Evolutionary conservation across 257 asterid species (phyloP), one percentile per base, ranked within the genome.

Genomic region (Petunia secreta): DNA sequence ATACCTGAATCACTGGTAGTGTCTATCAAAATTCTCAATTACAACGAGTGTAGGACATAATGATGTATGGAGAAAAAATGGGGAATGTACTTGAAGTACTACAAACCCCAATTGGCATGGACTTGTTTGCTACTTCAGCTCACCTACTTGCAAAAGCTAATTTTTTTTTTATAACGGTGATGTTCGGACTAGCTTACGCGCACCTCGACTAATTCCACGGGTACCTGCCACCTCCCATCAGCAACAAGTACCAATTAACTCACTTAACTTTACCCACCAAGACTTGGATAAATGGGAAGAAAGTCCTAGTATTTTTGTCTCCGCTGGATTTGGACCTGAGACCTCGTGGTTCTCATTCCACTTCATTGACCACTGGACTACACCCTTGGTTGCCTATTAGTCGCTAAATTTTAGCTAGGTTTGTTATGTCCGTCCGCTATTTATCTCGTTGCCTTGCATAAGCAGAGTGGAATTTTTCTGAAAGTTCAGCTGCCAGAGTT

Each of bases 381-480:
- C 25, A 25, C 25, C 25, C 25, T 25, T 25, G 25, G 25, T 0
- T 25, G 25, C 25, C 25, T 25, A 25, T 25, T 25, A 25, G 25
- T 25, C 25, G 34, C 34, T 5, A 1, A 4, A n/a, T 44, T n/a
- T 50, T 50, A 48, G 77, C 77, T 34, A 50, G 34, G 34, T 50
- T 73, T 11, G 44, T 0, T 73, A 11, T 50, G 44, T 50, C 62
- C 62, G 2, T 50, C 62, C 62, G 2, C 44, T 50, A 71, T 10
- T 44, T 68, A 8, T 44, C 58, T 16, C 44, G 16, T 2, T 69
- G 7, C 0, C 58, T 63, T 25, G 4, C 5, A 40, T 46, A 69
- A 69, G 76, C 41, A 69, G 76, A 69, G n/a, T 46, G 34, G 60
- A 34, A 50, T 48, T 11, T 69, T 46, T 44, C 77, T 69, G 43